Evolutionary conservation across 1,284 basidiomycete genomes (phyloP), one percentile per base, ranked within the genome.

Genomic region (Ganoderma sp.): DNA sequence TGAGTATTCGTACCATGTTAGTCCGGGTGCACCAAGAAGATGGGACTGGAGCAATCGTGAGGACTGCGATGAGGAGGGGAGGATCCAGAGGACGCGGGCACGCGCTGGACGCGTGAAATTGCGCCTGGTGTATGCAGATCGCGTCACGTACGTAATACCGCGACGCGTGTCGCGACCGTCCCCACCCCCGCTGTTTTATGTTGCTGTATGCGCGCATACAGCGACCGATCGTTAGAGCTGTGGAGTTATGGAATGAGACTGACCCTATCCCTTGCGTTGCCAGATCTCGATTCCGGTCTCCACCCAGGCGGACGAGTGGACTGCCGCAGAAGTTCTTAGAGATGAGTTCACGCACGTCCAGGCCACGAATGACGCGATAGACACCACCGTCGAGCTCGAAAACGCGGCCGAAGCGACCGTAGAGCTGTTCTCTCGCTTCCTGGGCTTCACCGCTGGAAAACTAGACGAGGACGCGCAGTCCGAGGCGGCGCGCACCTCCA

Each of bases 211-310:
- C 41, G 63, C 63, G 42, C 54, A 64, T 64, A 58, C 19, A 58
- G 17, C 28, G 9, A 58, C 37, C 56, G 56, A n/a, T 39, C n/a
- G 34, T 58, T 58, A 37, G 32, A 9, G 2, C 56, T 2, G 19
- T 15, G 10, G 39, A 43, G 58, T 25, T n/a, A 22, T 42, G 22
- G 25, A 39, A 17, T 15, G 43, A 37, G 61, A 41, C 64, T 73
- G 52, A 69, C 75, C 14, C 37, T 41, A 41, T 41, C 39, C 6
- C 19, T 19, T 34, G 58, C 41, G 9, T 14, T 43, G 39, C 2
- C 41, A 94, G 92, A 80, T 97, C 73, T 90, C 91, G 71, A 90
- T 97, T 78, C 94, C 93, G 68, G 92, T 97, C 71, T 90, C 93
- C 61, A 90, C 92, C 22, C 84, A 84, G 50, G 76, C 84, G 72